Evolutionary conservation across 768 basidiomycete genomes (phyloP).

Genomic region (Mycena sanguinolenta): DNA sequence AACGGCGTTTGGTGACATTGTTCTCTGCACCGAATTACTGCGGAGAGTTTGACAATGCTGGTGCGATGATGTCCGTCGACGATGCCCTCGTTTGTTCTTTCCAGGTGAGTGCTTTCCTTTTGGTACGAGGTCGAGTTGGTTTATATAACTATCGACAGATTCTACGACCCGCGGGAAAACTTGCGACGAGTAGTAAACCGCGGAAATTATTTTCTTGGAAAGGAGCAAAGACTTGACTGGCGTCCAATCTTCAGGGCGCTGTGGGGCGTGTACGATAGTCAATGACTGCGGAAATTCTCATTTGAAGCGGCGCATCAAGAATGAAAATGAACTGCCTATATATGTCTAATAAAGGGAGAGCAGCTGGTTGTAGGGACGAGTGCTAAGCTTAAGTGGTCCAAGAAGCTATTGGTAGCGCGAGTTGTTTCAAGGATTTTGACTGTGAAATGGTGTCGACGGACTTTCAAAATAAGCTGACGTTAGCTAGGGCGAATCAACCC

Average conservation of each 20-base stretch:
- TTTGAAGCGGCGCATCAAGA: no score
- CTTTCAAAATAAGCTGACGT: background rate
- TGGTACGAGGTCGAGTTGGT: background rate
- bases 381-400: no score
- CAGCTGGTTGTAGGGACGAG: no score
- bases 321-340: no score
- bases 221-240: background rate
- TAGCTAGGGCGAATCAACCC: background rate
- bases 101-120: slow-evolving; percentile 71
- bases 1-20: slow-evolving; percentile 98
- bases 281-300: no score
- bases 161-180: slow-evolving; percentile 6
- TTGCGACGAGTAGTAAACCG: background rate
- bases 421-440: background rate
- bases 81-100: slow-evolving; percentile 97
- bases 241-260: background rate
- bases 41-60: slow-evolving; percentile 98
- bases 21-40: slow-evolving; percentile 98
- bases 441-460: background rate
- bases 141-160: background rate
- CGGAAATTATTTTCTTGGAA: slow-evolving; percentile 3
- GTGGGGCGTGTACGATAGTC: background rate
- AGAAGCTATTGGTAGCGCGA: no score
- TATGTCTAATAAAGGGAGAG: no score
- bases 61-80: slow-evolving; percentile 99